Conservation (phyloP, 345 rosid genomes). For the Acer campestre region DNA sequence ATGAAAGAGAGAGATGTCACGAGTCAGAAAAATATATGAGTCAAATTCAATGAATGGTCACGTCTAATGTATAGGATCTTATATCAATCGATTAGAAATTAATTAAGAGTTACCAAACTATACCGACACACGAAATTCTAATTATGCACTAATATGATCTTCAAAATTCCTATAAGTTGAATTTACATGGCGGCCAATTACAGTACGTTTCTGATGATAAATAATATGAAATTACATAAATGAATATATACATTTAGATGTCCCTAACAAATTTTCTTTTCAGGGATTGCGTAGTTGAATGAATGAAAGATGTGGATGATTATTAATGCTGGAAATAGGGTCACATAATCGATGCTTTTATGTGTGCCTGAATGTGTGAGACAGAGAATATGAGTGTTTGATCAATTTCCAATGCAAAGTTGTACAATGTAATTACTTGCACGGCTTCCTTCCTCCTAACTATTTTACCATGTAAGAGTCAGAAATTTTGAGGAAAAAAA, state of each 20-base stretch:
- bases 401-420: slow-evolving; percentile 3
- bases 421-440: background rate
- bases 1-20: background rate
- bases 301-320: slow-evolving; percentile 9
- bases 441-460: slow-evolving; percentile 13
- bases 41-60: background rate
- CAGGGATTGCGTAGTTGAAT: slow-evolving; percentile 11
- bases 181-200: background rate
- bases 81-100: background rate
- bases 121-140: too few relatives aligned
- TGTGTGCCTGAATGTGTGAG: slow-evolving; percentile 19
- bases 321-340: slow-evolving; percentile 17
- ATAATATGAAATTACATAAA: background rate
- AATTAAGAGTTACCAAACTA: too few relatives aligned
- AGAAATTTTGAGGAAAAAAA: background rate
- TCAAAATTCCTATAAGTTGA: background rate
- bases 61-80: background rate
- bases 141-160: too few relatives aligned
- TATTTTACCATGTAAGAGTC: background rate
- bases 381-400: slow-evolving; percentile 12
- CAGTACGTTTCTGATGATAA: background rate
- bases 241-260: background rate
- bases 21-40: background rate
- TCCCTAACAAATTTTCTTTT: background rate
- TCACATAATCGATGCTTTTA: slow-evolving; percentile 6